Percentiles rank a stretch among this genome's conserved stretches.
Evolutionary conservation across 2,329 filamentous ascomycete genomes (phyloP).

Genomic region (Gliomastix tumulicola): DNA sequence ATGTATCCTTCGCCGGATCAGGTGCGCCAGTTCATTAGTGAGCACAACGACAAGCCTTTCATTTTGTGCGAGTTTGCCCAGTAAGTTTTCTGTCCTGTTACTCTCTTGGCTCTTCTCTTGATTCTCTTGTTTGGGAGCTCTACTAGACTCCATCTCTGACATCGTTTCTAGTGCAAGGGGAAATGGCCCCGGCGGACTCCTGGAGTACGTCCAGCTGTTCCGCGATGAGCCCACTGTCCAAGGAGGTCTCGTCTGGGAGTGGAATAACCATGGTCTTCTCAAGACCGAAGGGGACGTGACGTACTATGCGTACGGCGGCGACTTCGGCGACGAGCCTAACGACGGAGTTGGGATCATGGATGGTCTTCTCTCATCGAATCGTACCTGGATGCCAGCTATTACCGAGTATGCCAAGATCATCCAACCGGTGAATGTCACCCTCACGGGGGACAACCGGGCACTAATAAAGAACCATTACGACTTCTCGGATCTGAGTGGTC

Average conservation of each 20-base stretch:
- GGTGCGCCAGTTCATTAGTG: no score
- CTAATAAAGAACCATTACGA: slow-evolving; percentile 40
- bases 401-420: slow-evolving; percentile 50
- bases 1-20: no score
- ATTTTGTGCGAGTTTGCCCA: slow-evolving; percentile 52
- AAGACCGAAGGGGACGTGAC: slow-evolving; percentile 30
- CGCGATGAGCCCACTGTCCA: slow-evolving; percentile 52
- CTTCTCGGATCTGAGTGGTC: slow-evolving; percentile 35
- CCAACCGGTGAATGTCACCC: slow-evolving; percentile 41
- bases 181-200: slow-evolving; percentile 62
- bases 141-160: not conserved
- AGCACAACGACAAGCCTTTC: slow-evolving; percentile 45
- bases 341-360: slow-evolving; percentile 58
- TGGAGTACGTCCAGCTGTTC: slow-evolving; percentile 62
- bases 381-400: slow-evolving; percentile 49
- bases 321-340: slow-evolving; percentile 55
- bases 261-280: slow-evolving; percentile 53
- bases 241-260: slow-evolving; percentile 62
- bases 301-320: slow-evolving; percentile 54
- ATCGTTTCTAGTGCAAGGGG: slow-evolving; percentile 51
- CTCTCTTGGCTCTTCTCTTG: not conserved
- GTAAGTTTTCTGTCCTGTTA: not conserved
- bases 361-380: slow-evolving; percentile 46
- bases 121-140: no score
- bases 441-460: slow-evolving; percentile 17